Base-by-base conservation (phyloP, 495 filamentous ascomycete species). In the Talaromyces thailandensis region DNA sequence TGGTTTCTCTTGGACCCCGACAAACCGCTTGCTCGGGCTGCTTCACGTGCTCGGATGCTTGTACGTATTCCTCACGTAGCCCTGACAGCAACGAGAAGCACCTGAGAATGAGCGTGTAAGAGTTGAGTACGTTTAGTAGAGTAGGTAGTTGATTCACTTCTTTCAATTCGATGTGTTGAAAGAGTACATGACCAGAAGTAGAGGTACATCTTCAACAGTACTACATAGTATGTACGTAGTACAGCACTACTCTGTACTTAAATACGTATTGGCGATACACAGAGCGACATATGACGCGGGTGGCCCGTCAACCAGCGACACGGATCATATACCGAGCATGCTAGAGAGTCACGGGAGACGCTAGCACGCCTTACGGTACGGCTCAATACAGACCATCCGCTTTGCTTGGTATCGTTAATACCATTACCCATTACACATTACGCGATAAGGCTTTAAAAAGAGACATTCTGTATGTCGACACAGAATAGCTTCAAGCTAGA, bases 221-320 rank as follows among this genome's bases (percentile, higher is more conserved):
- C 48, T 16, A 21, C 40, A 4, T 3, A 51, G 45, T 21, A 55
- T 3, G 51, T 53, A 53, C 7, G 9, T 40, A 40, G n/a, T n/a
- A n/a, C n/a, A n/a, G n/a, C n/a, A n/a, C n/a, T n/a, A n/a, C n/a
- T n/a, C n/a, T n/a, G n/a, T n/a, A n/a, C n/a, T 6, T 32, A 32
- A 6, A 9, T 32, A 3, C 6, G 35, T 40, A 40, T 40, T 40
- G 35, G 35, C 35, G 35, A 40, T 40, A 40, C 35, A 24, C 18
- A 51, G n/a, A 51, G 48, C 23, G 8, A 51, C 48, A 21, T 57
- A 57, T 57, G 55, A 57, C 55, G 55, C 28, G 55, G 55, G 55
- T 57, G 55, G 55, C 55, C 55, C 26, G 26, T 57, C 45, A n/a
- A 53, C 35, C 40, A 62, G 70, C 32, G 62, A 65, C 45, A 65